phyloP scores from a whole-genome alignment of 192 early-diverging fungal genomes.

The Backusella tuberculispora region DNA sequence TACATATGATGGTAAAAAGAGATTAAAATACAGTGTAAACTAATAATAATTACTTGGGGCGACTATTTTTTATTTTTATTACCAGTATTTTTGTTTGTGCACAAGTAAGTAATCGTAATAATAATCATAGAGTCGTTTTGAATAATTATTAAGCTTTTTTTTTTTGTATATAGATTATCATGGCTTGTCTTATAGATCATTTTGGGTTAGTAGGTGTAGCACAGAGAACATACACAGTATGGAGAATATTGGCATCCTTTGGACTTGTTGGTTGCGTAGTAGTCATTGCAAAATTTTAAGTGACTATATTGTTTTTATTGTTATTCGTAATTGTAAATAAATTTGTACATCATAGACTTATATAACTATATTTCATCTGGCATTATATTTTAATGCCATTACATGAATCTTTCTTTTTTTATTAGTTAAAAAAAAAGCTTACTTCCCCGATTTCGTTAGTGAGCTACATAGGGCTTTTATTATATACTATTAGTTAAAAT shows the following conservation, averaged over 20 bases:
- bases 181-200: constrained; percentile 56
- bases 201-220: constrained; percentile 54
- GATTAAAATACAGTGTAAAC: background rate
- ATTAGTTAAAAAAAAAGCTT: too few relatives aligned
- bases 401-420: too few relatives aligned
- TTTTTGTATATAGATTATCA: constrained; percentile 33
- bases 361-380: background rate
- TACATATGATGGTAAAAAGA: background rate
- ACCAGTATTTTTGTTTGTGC: constrained; percentile 51
- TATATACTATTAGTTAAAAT: too few relatives aligned
- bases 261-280: constrained; percentile 51
- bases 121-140: background rate
- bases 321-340: background rate
- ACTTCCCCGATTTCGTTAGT: too few relatives aligned
- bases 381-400: too few relatives aligned
- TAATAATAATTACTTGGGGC: background rate
- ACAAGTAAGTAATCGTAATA: constrained; percentile 36
- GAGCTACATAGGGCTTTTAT: too few relatives aligned
- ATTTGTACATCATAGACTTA: background rate
- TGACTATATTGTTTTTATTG: background rate
- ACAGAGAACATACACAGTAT: constrained; percentile 44
- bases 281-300: constrained; percentile 49
- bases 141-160: background rate
- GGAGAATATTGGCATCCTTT: constrained; percentile 49
- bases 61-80: background rate